A percentile compares a stretch with the other conserved stretches of the same genome.
phyloP scores from a whole-genome alignment of 805 yeast species.

The Clavispora santaluciae region DNA sequence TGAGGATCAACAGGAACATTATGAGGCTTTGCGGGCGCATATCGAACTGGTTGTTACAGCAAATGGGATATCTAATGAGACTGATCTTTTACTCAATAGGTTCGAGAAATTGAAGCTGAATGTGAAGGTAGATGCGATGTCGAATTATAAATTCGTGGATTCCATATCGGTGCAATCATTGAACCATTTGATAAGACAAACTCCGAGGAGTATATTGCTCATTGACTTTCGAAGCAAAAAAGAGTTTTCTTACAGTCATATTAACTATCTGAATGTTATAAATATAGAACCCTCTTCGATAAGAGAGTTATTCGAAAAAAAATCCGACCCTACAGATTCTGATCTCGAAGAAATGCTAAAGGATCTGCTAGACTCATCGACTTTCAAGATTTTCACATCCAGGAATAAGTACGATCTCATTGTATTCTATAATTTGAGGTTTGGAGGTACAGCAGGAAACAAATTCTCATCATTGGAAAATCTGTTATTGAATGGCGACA shows the following conservation, averaged over 20 bases:
- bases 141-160: conserved; percentile 3
- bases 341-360: conserved; percentile 64
- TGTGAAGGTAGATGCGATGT: not conserved
- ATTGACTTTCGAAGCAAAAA: conserved; percentile 66
- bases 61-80: not conserved
- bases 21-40: not conserved
- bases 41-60: no score
- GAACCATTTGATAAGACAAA: conserved; percentile 6
- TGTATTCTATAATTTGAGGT: conserved; percentile 56
- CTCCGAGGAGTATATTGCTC: conserved; percentile 38
- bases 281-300: conserved; percentile 64
- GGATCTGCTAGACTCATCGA: conserved; percentile 51
- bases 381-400: conserved; percentile 47
- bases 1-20: not conserved
- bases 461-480: conserved; percentile 34
- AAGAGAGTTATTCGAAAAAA: conserved; percentile 15
- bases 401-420: conserved; percentile 58
- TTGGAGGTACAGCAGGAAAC: conserved; percentile 24
- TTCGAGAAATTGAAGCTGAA: not conserved
- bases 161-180: conserved; percentile 9
- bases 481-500: conserved; percentile 30
- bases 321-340: conserved; percentile 45
- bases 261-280: conserved; percentile 52
- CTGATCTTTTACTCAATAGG: not conserved
- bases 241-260: conserved; percentile 60